These are phyloP conservation scores for Jackrogersella multiformis DNA, from an alignment of 495 filamentous ascomycete species.

Conservation along the genomic window DNA sequence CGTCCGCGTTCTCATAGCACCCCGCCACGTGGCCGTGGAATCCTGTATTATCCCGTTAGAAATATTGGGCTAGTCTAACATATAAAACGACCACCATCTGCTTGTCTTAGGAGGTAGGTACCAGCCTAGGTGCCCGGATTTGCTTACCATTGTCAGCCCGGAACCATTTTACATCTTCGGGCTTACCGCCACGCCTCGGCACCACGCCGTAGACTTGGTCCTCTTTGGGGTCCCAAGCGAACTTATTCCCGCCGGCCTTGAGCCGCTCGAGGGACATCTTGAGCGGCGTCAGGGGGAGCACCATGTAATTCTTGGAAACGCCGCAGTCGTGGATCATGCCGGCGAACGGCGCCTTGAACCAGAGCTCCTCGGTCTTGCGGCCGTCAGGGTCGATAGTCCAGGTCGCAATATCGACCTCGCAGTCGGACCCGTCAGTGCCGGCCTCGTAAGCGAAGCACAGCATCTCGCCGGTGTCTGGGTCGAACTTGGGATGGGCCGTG, in stretches of 20 bases:
- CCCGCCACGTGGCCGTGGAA: constrained; percentile 63
- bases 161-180: constrained; percentile 61
- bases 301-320: constrained; percentile 61
- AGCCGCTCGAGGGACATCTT: constrained; percentile 60
- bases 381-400: constrained; percentile 58
- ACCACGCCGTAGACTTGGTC: constrained; percentile 62
- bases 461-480: constrained; percentile 66
- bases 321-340: constrained; percentile 68
- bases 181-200: constrained; percentile 58
- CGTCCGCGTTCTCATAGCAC: constrained; percentile 60
- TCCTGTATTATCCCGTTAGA: constrained; percentile 24
- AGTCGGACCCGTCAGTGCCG: constrained; percentile 55
- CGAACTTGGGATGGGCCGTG: constrained; percentile 70
- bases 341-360: constrained; percentile 61
- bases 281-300: constrained; percentile 63
- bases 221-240: constrained; percentile 63
- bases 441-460: constrained; percentile 66
- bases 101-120: no score
- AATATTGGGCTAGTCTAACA: background rate
- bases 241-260: constrained; percentile 65
- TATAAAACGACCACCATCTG: no score
- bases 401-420: constrained; percentile 57
- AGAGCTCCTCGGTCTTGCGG: constrained; percentile 54
- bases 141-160: constrained; percentile 57
- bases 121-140: background rate